phyloP scores from a whole-genome alignment of 1,284 basidiomycete species.

The Abortiporus biennis region DNA sequence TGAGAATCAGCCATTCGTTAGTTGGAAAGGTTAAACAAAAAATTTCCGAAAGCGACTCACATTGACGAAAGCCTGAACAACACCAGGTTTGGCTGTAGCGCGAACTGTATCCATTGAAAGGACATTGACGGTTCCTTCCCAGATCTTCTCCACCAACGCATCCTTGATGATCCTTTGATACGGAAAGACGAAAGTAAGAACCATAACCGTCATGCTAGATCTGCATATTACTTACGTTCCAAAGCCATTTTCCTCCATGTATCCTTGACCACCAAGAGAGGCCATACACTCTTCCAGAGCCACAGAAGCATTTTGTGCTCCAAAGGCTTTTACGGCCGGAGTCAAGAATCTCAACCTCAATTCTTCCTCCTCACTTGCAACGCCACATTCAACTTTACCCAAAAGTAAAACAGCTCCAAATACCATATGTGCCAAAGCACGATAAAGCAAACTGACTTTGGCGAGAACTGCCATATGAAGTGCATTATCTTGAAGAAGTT shows the following conservation, averaged over 20 bases:
- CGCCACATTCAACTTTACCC: conserved; percentile 55
- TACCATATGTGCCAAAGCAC: conserved; percentile 56
- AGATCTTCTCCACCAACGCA: conserved; percentile 71
- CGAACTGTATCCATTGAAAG: conserved; percentile 64
- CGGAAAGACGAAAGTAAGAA: background rate
- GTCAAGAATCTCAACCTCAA: conserved; percentile 61
- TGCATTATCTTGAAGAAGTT: conserved; percentile 47
- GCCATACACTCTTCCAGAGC: conserved; percentile 75
- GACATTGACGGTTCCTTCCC: conserved; percentile 74
- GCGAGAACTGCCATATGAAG: conserved; percentile 63
- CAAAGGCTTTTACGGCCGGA: conserved; percentile 67
- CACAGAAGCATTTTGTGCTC: conserved; percentile 54
- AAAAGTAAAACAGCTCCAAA: conserved; percentile 56
- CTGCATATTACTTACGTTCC: conserved; percentile 35
- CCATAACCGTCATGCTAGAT: conserved; percentile 4
- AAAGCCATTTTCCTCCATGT: conserved; percentile 76
- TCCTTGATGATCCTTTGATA: conserved; percentile 56
- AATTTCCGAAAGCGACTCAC: conserved; percentile 22
- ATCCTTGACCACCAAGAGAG: conserved; percentile 71
- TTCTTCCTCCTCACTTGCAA: conserved; percentile 41
- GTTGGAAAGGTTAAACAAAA: background rate
- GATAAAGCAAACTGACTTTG: conserved; percentile 50
- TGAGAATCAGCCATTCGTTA: conserved; percentile 7
- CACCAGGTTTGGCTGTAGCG: conserved; percentile 34
- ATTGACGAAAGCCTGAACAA: conserved; percentile 30